Percentiles rank a stretch among this genome's conserved stretches.
Conservation (phyloP, 768 basidiomycete species). For the Leccinum obscurum region DNA sequence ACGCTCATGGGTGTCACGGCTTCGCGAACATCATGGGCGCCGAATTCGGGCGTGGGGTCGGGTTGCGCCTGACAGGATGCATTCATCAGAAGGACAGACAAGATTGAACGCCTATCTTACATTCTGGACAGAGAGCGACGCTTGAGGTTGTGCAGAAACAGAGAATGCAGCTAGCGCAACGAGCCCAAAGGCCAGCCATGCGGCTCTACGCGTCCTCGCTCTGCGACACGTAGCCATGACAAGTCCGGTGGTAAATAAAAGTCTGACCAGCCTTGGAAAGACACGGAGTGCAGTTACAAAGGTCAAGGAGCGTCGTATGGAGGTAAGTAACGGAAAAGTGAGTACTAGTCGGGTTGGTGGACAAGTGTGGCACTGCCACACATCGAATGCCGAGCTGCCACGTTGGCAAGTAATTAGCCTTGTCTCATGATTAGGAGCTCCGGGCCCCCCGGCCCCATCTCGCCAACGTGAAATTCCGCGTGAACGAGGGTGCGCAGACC, state of each 20-base stretch:
- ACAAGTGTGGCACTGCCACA: slow-evolving; percentile 17
- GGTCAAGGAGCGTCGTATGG: not conserved
- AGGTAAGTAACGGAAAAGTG: not conserved
- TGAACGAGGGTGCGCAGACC: no score
- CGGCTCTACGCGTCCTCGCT: slow-evolving; percentile 41
- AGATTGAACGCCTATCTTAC: slow-evolving; percentile 10
- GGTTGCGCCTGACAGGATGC: slow-evolving; percentile 15
- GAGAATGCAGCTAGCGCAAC: slow-evolving; percentile 49
- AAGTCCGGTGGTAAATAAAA: not conserved
- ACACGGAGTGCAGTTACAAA: not conserved
- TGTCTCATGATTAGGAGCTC: no score
- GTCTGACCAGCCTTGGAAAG: not conserved
- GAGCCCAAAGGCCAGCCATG: slow-evolving; percentile 63
- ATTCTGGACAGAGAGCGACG: slow-evolving; percentile 14
- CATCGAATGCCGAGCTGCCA: slow-evolving; percentile 9
- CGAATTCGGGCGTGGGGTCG: slow-evolving; percentile 9
- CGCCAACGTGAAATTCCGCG: no score
- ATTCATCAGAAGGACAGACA: not conserved
- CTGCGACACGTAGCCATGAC: slow-evolving; percentile 23
- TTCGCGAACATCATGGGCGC: slow-evolving; percentile 10
- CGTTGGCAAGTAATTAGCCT: slow-evolving; percentile 5
- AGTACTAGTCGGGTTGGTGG: not conserved
- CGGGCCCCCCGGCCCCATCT: no score
- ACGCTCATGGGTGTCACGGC: slow-evolving; percentile 18
- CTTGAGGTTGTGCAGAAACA: slow-evolving; percentile 41